phyloP scores from a whole-genome alignment of 495 filamentous ascomycete genomes.

The Elasticomyces elasticus region DNA sequence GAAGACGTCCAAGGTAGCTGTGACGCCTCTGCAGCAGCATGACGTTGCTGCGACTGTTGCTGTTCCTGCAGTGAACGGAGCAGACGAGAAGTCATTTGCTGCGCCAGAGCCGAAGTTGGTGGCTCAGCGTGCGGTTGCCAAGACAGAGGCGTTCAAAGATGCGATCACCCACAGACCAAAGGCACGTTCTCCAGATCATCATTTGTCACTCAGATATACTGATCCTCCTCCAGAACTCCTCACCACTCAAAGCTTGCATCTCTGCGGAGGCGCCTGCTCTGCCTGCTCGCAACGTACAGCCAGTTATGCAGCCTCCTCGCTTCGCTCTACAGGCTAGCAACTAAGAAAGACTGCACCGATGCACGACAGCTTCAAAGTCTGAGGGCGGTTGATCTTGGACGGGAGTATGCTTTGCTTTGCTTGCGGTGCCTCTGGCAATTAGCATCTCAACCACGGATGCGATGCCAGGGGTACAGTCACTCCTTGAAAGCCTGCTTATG shows the following conservation, averaged over 20 bases:
- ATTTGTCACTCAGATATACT: neutral
- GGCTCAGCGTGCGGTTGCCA: conserved; percentile 5
- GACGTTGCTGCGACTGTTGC: conserved; percentile 4
- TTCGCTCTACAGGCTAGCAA: neutral
- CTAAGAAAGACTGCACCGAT: neutral
- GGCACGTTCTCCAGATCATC: neutral
- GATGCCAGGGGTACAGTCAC: too few species aligned
- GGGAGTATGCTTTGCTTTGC: too few species aligned
- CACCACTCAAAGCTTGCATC: conserved; percentile 12
- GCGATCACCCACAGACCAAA: conserved; percentile 5
- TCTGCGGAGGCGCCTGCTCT: neutral
- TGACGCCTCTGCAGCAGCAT: conserved; percentile 40
- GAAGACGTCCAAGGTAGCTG: conserved; percentile 8
- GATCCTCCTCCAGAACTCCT: conserved; percentile 5
- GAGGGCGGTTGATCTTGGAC: too few species aligned
- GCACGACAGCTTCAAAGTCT: neutral
- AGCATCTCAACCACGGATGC: too few species aligned
- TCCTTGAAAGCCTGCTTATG: too few species aligned
- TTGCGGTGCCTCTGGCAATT: too few species aligned
- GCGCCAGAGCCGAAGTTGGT: neutral
- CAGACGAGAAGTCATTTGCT: neutral
- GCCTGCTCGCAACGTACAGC: neutral
- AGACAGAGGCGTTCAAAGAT: conserved; percentile 1
- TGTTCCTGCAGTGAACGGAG: conserved; percentile 6
- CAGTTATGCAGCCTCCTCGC: neutral